Conservation (phyloP, 495 filamentous ascomycete species). For the Penicillium flavigenum region DNA sequence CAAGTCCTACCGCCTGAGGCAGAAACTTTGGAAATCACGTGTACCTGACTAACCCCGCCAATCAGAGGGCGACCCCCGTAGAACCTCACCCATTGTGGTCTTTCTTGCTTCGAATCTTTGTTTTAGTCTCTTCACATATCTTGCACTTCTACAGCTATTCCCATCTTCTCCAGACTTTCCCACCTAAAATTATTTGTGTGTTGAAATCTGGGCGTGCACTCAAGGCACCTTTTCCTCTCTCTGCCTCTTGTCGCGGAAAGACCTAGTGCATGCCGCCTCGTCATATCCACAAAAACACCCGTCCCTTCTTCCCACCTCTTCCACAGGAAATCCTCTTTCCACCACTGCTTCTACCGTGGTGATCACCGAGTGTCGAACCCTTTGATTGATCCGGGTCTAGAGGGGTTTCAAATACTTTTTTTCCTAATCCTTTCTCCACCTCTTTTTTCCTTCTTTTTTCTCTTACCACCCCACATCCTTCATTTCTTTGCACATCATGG, state of each 20-base stretch:
- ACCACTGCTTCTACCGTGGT: conserved; percentile 26
- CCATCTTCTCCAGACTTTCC: background rate
- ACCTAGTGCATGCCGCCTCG: conserved; percentile 42
- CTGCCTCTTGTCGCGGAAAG: conserved; percentile 30
- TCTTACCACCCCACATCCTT: conserved; percentile 31
- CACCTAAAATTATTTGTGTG: conserved; percentile 14
- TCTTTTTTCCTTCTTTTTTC: conserved; percentile 33
- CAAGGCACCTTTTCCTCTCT: conserved; percentile 32
- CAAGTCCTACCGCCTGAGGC: conserved; percentile 12
- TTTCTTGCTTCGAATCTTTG: conserved; percentile 20
- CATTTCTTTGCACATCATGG: conserved; percentile 54
- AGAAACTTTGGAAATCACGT: conserved; percentile 7
- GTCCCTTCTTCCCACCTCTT: conserved; percentile 30
- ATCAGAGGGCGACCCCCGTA: conserved; percentile 20
- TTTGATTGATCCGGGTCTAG: conserved; percentile 17
- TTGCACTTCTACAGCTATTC: conserved; percentile 10
- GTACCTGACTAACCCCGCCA: conserved; percentile 17
- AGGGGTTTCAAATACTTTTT: conserved; percentile 15
- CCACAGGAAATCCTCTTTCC: conserved; percentile 25
- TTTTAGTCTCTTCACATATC: conserved; percentile 18
- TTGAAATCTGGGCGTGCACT: conserved; percentile 25
- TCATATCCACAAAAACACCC: conserved; percentile 46
- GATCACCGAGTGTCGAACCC: conserved; percentile 18
- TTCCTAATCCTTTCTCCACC: conserved; percentile 11
- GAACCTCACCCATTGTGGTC: conserved; percentile 22